Conservation (phyloP, 208 protist genomes). For the Leishmania guyanensis region DNA sequence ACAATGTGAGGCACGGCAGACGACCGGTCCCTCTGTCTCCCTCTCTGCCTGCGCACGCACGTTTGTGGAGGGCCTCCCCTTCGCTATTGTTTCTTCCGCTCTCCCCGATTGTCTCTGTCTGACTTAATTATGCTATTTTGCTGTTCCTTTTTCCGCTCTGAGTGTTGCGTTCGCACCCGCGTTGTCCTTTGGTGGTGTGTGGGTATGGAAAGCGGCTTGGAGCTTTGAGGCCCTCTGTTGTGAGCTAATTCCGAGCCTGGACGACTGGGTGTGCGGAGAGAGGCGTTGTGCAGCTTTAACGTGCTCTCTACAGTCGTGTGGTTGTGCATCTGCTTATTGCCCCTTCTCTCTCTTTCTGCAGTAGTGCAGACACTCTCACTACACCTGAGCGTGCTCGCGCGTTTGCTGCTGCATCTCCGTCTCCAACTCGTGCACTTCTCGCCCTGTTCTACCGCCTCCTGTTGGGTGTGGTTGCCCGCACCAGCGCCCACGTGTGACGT, state of each 20-base stretch:
- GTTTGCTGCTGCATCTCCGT: neutral
- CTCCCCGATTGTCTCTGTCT: neutral
- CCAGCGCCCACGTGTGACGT: neutral
- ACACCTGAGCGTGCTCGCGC: neutral
- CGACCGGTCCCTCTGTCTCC: neutral
- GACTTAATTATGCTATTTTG: neutral
- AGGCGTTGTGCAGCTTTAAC: no score
- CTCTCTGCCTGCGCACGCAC: neutral
- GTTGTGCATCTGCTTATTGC: no score
- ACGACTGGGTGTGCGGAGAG: no score
- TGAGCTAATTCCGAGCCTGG: neutral
- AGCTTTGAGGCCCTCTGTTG: neutral
- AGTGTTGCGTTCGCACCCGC: neutral
- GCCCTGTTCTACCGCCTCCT: neutral
- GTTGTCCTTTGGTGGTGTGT: neutral
- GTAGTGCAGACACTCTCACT: no score
- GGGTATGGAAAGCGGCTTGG: neutral
- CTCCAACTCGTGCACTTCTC: neutral
- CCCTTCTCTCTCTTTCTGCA: neutral
- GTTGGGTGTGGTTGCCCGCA: neutral
- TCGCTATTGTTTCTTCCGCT: neutral
- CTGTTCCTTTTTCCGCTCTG: neutral
- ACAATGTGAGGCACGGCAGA: neutral
- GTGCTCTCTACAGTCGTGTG: no score
- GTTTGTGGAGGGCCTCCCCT: neutral